Percentiles rank a stretch among this genome's conserved stretches.
These are phyloP conservation scores for Fusarium veterinarium DNA, from an alignment of 2,329 filamentous ascomycete genomes.

Conservation along the genomic window DNA sequence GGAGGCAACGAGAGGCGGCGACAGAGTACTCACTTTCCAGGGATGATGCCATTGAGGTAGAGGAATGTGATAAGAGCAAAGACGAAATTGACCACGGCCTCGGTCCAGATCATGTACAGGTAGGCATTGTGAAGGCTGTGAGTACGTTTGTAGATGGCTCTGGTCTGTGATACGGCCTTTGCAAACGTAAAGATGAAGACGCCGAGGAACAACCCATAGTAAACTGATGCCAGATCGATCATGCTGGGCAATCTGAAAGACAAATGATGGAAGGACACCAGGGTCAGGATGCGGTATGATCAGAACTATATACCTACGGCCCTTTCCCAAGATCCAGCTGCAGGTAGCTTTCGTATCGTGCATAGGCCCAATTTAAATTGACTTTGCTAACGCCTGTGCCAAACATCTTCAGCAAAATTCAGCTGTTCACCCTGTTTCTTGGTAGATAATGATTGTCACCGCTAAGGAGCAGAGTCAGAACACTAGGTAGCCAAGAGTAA, in stretches of 20 bases:
- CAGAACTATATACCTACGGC: neutral
- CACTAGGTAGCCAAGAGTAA: neutral
- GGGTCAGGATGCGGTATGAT: neutral
- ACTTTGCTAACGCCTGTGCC: neutral
- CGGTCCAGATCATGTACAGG: slow-evolving; percentile 45
- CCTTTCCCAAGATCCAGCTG: neutral
- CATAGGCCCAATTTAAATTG: neutral
- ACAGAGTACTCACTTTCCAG: neutral
- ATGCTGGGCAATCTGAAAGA: neutral
- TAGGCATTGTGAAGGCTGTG: slow-evolving; percentile 38
- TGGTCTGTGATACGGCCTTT: slow-evolving; percentile 39
- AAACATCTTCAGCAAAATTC: neutral
- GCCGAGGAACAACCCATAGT: slow-evolving; percentile 44
- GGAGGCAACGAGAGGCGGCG: fast-evolving
- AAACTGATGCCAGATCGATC: slow-evolving; percentile 40
- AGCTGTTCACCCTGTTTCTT: neutral
- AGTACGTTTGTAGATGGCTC: slow-evolving; percentile 32
- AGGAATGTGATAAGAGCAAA: slow-evolving; percentile 45
- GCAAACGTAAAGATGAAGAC: slow-evolving; percentile 42
- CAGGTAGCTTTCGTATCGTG: neutral
- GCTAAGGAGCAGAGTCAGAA: neutral
- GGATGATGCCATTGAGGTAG: slow-evolving; percentile 38
- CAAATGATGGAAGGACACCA: neutral
- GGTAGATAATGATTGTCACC: slow-evolving; percentile 6
- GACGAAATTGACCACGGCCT: slow-evolving; percentile 41